Conservation (phyloP, 495 filamentous ascomycete species). For the Penicillium psychrofluorescens region DNA sequence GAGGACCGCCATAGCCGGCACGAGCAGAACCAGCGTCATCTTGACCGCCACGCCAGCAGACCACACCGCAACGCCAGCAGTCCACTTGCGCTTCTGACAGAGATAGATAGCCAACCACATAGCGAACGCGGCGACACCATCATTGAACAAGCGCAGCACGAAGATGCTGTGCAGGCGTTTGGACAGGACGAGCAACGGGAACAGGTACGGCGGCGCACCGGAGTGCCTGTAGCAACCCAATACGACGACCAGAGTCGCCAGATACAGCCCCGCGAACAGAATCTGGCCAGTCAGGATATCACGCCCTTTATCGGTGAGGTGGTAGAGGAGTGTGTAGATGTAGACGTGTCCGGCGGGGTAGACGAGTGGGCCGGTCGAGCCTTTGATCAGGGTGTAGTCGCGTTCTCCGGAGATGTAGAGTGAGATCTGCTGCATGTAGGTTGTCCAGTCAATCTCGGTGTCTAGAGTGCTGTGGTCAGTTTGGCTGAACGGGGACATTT, state of each 20-base stretch:
- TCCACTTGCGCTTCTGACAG: conserved; percentile 66
- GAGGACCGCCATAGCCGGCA: conserved; percentile 70
- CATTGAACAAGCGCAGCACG: conserved; percentile 89
- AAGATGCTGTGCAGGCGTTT: conserved; percentile 93
- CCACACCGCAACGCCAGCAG: conserved; percentile 62
- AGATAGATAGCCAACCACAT: conserved; percentile 75
- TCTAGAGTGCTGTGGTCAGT: conserved; percentile 46
- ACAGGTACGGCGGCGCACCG: conserved; percentile 77
- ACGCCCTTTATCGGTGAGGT: conserved; percentile 65
- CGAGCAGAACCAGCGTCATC: conserved; percentile 79
- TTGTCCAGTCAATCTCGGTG: conserved; percentile 96
- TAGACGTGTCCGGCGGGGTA: conserved; percentile 93
- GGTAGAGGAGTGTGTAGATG: conserved; percentile 74
- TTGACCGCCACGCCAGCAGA: conserved; percentile 79
- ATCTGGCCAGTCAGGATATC: conserved; percentile 75
- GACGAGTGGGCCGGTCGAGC: conserved; percentile 85
- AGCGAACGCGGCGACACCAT: conserved; percentile 75
- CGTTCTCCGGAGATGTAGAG: conserved; percentile 77
- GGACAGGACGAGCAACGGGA: conserved; percentile 80
- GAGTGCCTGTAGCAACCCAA: conserved; percentile 75
- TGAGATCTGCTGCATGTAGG: conserved; percentile 89
- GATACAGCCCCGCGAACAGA: conserved; percentile 71
- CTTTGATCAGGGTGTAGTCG: conserved; percentile 79
- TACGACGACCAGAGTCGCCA: conserved; percentile 65
- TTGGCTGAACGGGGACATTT: conserved; percentile 1